Percentiles rank a stretch among this genome's conserved stretches.
These are phyloP conservation scores for Eimeria sp. DNA, from an alignment of 169 alveolate genomes.

Conservation along the genomic window DNA sequence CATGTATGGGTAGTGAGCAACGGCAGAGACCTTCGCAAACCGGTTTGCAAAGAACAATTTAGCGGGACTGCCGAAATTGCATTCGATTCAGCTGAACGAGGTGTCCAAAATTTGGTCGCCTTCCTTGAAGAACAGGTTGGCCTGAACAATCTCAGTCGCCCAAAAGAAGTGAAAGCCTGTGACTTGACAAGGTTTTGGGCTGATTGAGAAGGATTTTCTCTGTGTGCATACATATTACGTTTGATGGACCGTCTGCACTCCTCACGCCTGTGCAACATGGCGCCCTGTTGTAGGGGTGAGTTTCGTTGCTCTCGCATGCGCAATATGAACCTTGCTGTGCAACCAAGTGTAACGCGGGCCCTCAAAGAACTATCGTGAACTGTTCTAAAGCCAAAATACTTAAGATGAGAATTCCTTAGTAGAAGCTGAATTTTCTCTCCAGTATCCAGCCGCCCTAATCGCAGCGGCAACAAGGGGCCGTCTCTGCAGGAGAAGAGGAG, in stretches of 20 bases:
- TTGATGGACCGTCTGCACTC: too few species aligned
- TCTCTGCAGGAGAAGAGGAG: background rate
- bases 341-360: background rate
- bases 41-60: background rate
- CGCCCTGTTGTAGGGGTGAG: background rate
- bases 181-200: background rate
- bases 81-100: background rate
- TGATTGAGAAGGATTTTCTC: background rate
- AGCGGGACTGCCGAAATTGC: background rate
- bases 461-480: background rate
- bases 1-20: background rate
- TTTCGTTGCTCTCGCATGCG: background rate
- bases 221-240: background rate
- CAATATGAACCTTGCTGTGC: background rate
- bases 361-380: background rate
- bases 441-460: background rate
- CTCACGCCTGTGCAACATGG: background rate
- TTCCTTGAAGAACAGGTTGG: too few species aligned
- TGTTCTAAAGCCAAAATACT: background rate
- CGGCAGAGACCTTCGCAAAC: background rate
- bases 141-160: too few species aligned
- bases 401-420: background rate
- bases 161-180: background rate
- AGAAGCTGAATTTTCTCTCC: background rate
- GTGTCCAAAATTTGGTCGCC: too few species aligned